Evolutionary conservation across 2,329 filamentous ascomycete genomes (phyloP).

Genomic region (Acarospora socialis): DNA sequence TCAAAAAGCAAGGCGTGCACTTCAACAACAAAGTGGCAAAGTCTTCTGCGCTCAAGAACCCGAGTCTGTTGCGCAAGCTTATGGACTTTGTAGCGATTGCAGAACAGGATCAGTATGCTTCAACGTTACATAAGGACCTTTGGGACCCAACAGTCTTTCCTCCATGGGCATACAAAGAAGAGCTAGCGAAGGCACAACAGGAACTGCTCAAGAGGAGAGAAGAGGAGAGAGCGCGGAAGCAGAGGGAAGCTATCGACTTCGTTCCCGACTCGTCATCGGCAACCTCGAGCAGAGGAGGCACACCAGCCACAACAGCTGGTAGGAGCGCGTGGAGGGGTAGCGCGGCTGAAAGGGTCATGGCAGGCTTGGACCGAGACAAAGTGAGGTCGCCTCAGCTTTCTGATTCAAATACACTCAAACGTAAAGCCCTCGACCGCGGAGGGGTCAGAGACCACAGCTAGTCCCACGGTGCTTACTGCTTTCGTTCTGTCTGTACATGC

Average conservation of each 20-base stretch:
- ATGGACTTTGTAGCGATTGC: slow-evolving; percentile 43
- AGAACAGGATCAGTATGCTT: slow-evolving; percentile 39
- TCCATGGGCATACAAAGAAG: slow-evolving; percentile 32
- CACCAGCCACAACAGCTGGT: slow-evolving; percentile 4
- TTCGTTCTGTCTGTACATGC: too few species aligned
- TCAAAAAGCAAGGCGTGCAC: slow-evolving; percentile 48
- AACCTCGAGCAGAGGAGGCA: slow-evolving; percentile 11
- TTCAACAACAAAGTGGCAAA: slow-evolving; percentile 48
- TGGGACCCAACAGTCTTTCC: slow-evolving; percentile 28
- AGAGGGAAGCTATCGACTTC: slow-evolving; percentile 27
- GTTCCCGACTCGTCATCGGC: slow-evolving; percentile 18
- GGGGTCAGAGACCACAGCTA: too few species aligned
- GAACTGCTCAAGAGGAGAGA: slow-evolving; percentile 22
- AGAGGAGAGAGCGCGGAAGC: slow-evolving; percentile 21
- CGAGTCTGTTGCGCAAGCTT: slow-evolving; percentile 41
- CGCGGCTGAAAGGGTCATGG: slow-evolving; percentile 17
- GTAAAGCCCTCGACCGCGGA: too few species aligned
- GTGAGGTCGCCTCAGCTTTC: slow-evolving; percentile 7
- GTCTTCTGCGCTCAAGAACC: slow-evolving; percentile 45
- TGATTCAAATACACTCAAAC: too few species aligned
- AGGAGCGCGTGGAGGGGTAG: slow-evolving; percentile 11
- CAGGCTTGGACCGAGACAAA: slow-evolving; percentile 14
- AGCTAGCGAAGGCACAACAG: slow-evolving; percentile 29
- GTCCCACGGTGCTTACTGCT: too few species aligned
- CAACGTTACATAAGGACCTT: slow-evolving; percentile 29